Evolutionary conservation across 1,139 yeast species (phyloP).

Genomic region (Zhuliangozyma blackwelliae): DNA sequence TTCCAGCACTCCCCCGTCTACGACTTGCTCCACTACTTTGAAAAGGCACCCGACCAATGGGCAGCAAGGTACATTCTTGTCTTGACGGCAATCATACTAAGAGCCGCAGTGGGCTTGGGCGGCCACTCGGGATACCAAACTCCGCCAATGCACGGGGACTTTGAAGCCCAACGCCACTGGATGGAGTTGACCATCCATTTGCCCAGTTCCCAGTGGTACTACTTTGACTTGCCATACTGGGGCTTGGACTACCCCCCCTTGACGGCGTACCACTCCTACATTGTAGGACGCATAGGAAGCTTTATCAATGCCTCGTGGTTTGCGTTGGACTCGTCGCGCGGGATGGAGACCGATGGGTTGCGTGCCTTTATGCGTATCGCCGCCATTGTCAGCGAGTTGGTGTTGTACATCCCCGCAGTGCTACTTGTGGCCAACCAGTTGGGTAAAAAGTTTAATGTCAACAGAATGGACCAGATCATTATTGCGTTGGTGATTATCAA

Average conservation of each 20-base stretch:
- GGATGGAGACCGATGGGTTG: slow-evolving; percentile 60
- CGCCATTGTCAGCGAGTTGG: slow-evolving; percentile 68
- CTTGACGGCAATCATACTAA: slow-evolving; percentile 66
- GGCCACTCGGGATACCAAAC: slow-evolving; percentile 68
- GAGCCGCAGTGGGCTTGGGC: slow-evolving; percentile 88
- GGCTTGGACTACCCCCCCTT: slow-evolving; percentile 97
- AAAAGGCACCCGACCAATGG: slow-evolving; percentile 80
- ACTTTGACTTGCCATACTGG: slow-evolving; percentile 88
- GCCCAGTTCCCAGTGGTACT: slow-evolving; percentile 80
- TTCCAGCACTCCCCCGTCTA: slow-evolving; percentile 33
- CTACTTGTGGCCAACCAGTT: slow-evolving; percentile 63
- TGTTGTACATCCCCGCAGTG: slow-evolving; percentile 77
- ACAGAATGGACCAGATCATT: slow-evolving; percentile 72
- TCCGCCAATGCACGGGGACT: slow-evolving; percentile 88
- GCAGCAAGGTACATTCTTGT: slow-evolving; percentile 76
- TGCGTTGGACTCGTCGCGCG: slow-evolving; percentile 66
- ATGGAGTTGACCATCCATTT: slow-evolving; percentile 80
- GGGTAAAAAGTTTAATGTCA: slow-evolving; percentile 50
- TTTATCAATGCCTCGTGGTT: slow-evolving; percentile 71
- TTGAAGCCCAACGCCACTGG: slow-evolving; percentile 99
- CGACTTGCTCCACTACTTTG: slow-evolving; percentile 38
- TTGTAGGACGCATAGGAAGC: slow-evolving; percentile 70
- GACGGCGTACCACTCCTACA: slow-evolving; percentile 88
- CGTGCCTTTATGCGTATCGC: slow-evolving; percentile 84
- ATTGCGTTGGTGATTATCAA: slow-evolving; percentile 70